These are phyloP conservation scores for Papiliotrema nemorosa DNA, from an alignment of 1,284 basidiomycete genomes.

Conservation along the genomic window DNA sequence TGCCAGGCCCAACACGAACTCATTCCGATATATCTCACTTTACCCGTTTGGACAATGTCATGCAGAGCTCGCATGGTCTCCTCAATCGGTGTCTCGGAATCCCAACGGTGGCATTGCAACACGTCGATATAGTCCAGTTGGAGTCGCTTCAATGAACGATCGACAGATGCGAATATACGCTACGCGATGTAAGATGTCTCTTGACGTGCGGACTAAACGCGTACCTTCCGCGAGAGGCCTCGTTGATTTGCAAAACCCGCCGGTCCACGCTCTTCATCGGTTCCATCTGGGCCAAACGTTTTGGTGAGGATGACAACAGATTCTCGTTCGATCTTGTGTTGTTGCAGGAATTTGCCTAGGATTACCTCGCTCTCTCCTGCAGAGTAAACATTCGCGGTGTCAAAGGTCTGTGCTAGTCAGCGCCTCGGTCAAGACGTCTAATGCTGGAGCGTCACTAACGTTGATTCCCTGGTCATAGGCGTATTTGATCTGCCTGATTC, in stretches of 20 bases:
- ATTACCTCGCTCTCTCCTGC: conserved; percentile 59
- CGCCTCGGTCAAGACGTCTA: too few relatives aligned
- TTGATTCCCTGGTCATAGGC: conserved; percentile 40
- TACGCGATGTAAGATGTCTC: conserved; percentile 9
- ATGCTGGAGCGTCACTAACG: conserved; percentile 13
- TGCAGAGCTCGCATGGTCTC: conserved; percentile 65
- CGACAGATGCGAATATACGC: conserved; percentile 66
- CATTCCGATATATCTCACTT: conserved; percentile 65
- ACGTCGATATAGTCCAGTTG: conserved; percentile 68
- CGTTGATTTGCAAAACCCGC: conserved; percentile 52
- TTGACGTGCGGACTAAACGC: background rate
- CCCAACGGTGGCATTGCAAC: conserved; percentile 58
- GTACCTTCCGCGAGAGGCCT: conserved; percentile 51
- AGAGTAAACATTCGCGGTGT: conserved; percentile 62
- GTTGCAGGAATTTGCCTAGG: conserved; percentile 72
- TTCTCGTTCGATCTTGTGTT: conserved; percentile 65
- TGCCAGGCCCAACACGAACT: conserved; percentile 48
- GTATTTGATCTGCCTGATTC: conserved; percentile 36
- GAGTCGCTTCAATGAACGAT: conserved; percentile 62
- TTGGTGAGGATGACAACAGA: conserved; percentile 76
- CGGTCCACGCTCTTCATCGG: conserved; percentile 25
- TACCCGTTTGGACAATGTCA: conserved; percentile 61
- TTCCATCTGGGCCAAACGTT: conserved; percentile 44
- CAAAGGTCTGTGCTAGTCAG: conserved; percentile 55
- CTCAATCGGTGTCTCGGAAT: conserved; percentile 58